Percentiles rank a stretch among this genome's conserved stretches.
Conservation (phyloP, 2,329 filamentous ascomycete species). For the Fusarium musae region DNA sequence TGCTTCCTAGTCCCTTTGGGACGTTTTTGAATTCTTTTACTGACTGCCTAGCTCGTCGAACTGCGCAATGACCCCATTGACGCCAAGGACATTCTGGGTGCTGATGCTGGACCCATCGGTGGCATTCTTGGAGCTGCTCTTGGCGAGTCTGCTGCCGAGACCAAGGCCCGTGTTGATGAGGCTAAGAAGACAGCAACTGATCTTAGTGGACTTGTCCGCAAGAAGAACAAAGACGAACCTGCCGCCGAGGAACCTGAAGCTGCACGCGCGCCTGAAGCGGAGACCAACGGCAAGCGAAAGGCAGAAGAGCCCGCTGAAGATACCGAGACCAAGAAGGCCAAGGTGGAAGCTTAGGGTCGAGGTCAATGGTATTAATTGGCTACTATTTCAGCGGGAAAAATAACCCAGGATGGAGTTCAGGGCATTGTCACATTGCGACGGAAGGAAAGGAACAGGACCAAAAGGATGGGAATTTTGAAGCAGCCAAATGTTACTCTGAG, state of each 20-base stretch:
- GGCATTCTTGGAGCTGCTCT: slow-evolving; percentile 73
- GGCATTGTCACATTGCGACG: slow-evolving; percentile 13
- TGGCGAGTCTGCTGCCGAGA: slow-evolving; percentile 69
- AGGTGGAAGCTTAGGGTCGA: slow-evolving; percentile 45
- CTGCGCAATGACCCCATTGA: slow-evolving; percentile 69
- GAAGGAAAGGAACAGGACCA: slow-evolving; percentile 1
- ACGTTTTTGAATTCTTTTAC: neutral
- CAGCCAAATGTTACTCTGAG: neutral
- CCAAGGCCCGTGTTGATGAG: slow-evolving; percentile 74
- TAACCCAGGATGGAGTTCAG: slow-evolving; percentile 26
- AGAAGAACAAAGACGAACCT: slow-evolving; percentile 62
- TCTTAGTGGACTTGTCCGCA: slow-evolving; percentile 78
- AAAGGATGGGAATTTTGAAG: slow-evolving; percentile 7
- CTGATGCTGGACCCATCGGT: slow-evolving; percentile 57
- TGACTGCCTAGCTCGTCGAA: slow-evolving; percentile 68
- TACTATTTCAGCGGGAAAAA: neutral
- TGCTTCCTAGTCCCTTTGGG: neutral
- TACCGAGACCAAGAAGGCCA: slow-evolving; percentile 50
- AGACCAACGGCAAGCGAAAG: slow-evolving; percentile 55
- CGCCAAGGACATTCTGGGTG: slow-evolving; percentile 52
- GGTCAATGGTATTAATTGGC: neutral
- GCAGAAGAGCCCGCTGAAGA: slow-evolving; percentile 46
- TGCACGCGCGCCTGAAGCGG: slow-evolving; percentile 37
- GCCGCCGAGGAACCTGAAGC: slow-evolving; percentile 37
- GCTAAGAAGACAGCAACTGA: slow-evolving; percentile 80